Evolutionary conservation across 2,329 filamentous ascomycete species (phyloP).

Genomic region (Ustilaginoidea virens): DNA sequence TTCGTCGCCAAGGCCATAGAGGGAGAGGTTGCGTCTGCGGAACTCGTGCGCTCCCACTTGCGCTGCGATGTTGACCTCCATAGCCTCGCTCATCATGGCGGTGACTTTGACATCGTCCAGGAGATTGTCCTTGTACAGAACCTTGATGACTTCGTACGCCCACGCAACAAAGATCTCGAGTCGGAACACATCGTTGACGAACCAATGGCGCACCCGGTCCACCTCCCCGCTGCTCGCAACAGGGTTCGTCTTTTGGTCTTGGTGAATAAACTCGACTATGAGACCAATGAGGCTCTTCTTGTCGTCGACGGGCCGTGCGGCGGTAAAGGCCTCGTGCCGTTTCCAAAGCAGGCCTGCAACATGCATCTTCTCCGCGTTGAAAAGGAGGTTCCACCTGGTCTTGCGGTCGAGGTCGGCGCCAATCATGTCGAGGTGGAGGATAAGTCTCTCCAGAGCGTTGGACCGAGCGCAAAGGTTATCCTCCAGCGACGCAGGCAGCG

Average conservation of each 20-base stretch:
- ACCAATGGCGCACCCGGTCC: slow-evolving; percentile 74
- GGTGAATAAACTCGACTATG: slow-evolving; percentile 60
- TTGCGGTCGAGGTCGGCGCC: slow-evolving; percentile 49
- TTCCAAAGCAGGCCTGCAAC: slow-evolving; percentile 71
- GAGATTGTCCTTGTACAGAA: slow-evolving; percentile 47
- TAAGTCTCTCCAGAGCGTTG: slow-evolving; percentile 60
- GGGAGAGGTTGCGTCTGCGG: slow-evolving; percentile 48
- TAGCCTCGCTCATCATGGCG: slow-evolving; percentile 50
- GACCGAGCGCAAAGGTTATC: slow-evolving; percentile 63
- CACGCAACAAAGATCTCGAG: slow-evolving; percentile 66
- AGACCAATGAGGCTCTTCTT: slow-evolving; percentile 59
- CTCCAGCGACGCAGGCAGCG: slow-evolving; percentile 60
- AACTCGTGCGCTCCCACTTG: slow-evolving; percentile 49
- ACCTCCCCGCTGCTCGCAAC: slow-evolving; percentile 52
- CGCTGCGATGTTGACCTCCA: slow-evolving; percentile 44
- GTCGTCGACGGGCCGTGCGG: slow-evolving; percentile 39
- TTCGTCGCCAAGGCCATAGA: slow-evolving; percentile 61
- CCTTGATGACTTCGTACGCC: slow-evolving; percentile 62
- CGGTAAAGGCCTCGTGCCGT: slow-evolving; percentile 55
- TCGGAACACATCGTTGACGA: slow-evolving; percentile 58
- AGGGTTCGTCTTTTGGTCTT: slow-evolving; percentile 57
- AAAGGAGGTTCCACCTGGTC: slow-evolving; percentile 69
- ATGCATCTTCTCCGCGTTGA: slow-evolving; percentile 78
- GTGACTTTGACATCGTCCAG: slow-evolving; percentile 39
- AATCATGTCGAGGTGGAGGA: slow-evolving; percentile 51